Evolutionary conservation across 108 stramenopile genomes (phyloP), one percentile per base, ranked within the genome.

Genomic region (Schizochytrium sp.): DNA sequence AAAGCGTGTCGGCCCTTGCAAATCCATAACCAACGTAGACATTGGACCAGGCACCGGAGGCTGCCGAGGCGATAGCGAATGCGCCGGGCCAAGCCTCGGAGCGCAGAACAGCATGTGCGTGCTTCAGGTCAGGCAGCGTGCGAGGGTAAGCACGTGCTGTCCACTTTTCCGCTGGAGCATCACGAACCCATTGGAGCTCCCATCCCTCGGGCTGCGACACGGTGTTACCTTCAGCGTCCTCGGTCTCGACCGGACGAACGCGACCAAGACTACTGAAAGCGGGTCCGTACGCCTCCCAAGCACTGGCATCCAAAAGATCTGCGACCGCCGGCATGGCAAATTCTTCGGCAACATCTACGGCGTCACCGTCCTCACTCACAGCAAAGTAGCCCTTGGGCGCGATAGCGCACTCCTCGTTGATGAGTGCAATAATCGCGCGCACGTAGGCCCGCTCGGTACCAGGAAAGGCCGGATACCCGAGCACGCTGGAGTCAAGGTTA

Each of bases 401-500:
- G 4, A 94, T 72, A n/a, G 72, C 88, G 34, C 59, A 90, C 8
- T 90, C 92, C n/a, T 83, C 90, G 14, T 89, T 91, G 92, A 94
- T 93, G n/a, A 88, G 91, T 21, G 93, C 94, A 59, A 94, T 91
- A 89, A 91, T 76, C 0, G 93, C 91, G 47, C 94, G 92, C 23
- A 94, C 87, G 28, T 91, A 76, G 69, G 93, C 55, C 0, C 59
- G 23, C 87, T 94, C 94, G 5, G 58, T 60, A n/a, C 94, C 94
- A 1, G 92, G 92, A 88, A 94, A 94, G 16, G 94, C 92, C 0
- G 94, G 94, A 58, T 94, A 93, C 14, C 90, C 91, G 1, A 60
- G 88, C 43, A 94, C 93, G n/a, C 72, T 16, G 4, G 93, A 91
- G 16, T 94, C 91, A 29, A 93, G 90, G n/a, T 93, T 43, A 10